phyloP scores from a whole-genome alignment of 495 filamentous ascomycete species.

The Neurospora discreta region DNA sequence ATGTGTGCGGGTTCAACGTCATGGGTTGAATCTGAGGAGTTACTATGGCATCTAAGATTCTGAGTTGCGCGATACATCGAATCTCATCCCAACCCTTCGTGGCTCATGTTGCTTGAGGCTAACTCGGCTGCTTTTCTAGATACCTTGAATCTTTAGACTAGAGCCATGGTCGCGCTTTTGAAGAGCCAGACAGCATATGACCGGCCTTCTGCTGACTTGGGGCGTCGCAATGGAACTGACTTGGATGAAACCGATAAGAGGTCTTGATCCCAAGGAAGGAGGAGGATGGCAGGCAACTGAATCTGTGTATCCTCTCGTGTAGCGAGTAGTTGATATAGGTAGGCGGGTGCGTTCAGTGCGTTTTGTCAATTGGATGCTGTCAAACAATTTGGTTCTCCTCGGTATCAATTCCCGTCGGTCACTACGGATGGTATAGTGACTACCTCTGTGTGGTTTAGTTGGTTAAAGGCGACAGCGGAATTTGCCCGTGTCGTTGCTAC shows the following conservation, averaged over 20 bases:
- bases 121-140: not conserved
- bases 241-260: not conserved
- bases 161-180: not conserved
- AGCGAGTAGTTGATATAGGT: not conserved
- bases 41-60: not conserved
- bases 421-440: not conserved
- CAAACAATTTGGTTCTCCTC: not conserved
- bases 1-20: slow-evolving; percentile 2
- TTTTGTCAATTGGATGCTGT: not conserved
- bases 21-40: slow-evolving; percentile 23
- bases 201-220: not conserved
- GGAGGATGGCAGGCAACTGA: not conserved
- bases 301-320: not conserved
- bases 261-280: not conserved
- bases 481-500: too few relatives aligned
- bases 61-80: not conserved
- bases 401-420: not conserved
- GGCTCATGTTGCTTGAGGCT: not conserved
- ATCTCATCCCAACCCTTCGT: not conserved
- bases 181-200: not conserved
- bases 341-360: not conserved
- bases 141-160: not conserved
- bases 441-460: not conserved
- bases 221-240: not conserved
- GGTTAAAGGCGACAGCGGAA: not conserved